Percentiles rank a stretch among this genome's conserved stretches.
Conservation (phyloP, 495 filamentous ascomycete genomes). For the Lepidopterella palustris region DNA sequence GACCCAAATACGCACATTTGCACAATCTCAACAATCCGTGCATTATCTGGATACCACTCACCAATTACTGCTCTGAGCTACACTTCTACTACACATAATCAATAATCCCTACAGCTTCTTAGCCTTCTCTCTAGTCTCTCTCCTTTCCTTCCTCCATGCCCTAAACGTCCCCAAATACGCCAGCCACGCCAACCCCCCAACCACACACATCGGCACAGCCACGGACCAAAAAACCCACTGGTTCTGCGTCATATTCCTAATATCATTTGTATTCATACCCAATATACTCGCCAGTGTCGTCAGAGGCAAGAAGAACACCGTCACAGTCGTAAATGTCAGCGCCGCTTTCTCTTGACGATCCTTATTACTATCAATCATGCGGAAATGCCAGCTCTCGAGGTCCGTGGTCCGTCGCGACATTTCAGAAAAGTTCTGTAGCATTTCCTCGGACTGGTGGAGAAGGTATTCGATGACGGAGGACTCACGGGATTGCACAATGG, state of each 20-base stretch:
- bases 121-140: too few relatives aligned
- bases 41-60: too few relatives aligned
- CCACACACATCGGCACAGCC: constrained; percentile 13
- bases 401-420: constrained; percentile 7
- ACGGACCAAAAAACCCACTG: constrained; percentile 22
- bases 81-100: too few relatives aligned
- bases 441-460: constrained; percentile 10
- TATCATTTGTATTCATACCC: constrained; percentile 31
- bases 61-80: too few relatives aligned
- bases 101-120: too few relatives aligned
- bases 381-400: constrained; percentile 12
- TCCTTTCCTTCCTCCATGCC: not conserved
- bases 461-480: not conserved
- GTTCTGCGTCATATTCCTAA: constrained; percentile 8
- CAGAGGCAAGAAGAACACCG: constrained; percentile 40
- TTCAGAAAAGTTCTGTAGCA: constrained; percentile 9
- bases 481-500: not conserved
- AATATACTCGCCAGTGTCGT: constrained; percentile 37
- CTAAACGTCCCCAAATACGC: not conserved
- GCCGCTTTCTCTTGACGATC: constrained; percentile 27
- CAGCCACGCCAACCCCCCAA: not conserved
- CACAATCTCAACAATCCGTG: too few relatives aligned
- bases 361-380: constrained; percentile 15
- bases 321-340: constrained; percentile 38
- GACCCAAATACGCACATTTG: too few relatives aligned